Percentiles rank a stretch among this genome's conserved stretches.
phyloP scores from a whole-genome alignment of 2,329 filamentous ascomycete genomes.

The Exophiala sp. region DNA sequence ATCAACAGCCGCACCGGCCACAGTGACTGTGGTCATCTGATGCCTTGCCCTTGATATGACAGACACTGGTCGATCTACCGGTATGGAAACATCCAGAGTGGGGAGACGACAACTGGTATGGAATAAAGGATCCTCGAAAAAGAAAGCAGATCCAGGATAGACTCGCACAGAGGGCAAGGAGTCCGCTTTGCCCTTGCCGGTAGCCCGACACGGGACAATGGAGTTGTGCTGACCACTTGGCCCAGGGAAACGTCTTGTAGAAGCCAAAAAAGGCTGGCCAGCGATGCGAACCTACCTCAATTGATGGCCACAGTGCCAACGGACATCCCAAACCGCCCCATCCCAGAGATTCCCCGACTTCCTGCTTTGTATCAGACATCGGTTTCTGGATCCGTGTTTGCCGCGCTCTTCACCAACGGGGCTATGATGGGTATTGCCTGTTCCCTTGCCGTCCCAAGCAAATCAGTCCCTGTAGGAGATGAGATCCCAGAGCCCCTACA shows the following conservation, averaged over 20 bases:
- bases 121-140: slow-evolving; percentile 34
- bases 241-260: slow-evolving; percentile 11
- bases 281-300: too few species aligned
- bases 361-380: background rate
- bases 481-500: slow-evolving; percentile 10
- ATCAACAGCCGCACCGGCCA: too few species aligned
- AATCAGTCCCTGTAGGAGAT: slow-evolving; percentile 2
- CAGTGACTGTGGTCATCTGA: too few species aligned
- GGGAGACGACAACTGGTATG: slow-evolving; percentile 31
- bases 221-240: background rate
- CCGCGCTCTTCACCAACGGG: slow-evolving; percentile 13
- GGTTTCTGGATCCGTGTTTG: slow-evolving; percentile 7
- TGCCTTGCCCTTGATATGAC: too few species aligned
- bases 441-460: background rate
- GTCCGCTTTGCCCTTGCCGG: too few species aligned
- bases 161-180: slow-evolving; percentile 36
- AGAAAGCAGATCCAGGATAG: slow-evolving; percentile 39
- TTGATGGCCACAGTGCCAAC: too few species aligned
- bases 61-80: background rate
- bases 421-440: slow-evolving; percentile 15
- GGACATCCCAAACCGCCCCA: background rate
- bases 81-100: slow-evolving; percentile 8
- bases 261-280: slow-evolving; percentile 3
- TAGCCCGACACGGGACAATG: slow-evolving; percentile 3
- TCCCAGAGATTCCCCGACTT: background rate